These are phyloP conservation scores for Wickerhamomyces pijperi DNA, from an alignment of 805 yeast genomes.

Conservation along the genomic window DNA sequence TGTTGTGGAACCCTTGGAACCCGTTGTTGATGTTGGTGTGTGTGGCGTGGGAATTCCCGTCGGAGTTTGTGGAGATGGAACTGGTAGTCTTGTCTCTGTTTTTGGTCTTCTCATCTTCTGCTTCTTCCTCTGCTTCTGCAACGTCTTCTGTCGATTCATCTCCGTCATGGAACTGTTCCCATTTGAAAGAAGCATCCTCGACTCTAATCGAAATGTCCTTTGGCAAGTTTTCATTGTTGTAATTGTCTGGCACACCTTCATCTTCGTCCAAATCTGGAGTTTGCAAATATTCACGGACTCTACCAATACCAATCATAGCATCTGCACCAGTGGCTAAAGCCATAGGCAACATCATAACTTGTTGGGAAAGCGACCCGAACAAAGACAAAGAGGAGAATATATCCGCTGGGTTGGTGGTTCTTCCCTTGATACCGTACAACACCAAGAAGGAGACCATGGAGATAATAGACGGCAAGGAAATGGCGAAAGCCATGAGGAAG, in stretches of 20 bases:
- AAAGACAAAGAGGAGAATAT: slow-evolving; percentile 63
- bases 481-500: slow-evolving; percentile 35
- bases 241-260: slow-evolving; percentile 25
- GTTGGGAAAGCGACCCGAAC: slow-evolving; percentile 50
- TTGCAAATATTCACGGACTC: slow-evolving; percentile 44
- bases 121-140: too few species aligned
- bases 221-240: slow-evolving; percentile 19
- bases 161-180: slow-evolving; percentile 42
- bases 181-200: slow-evolving; percentile 45
- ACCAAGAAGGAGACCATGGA: slow-evolving; percentile 43
- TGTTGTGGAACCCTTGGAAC: slow-evolving; percentile 10
- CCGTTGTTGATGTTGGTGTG: slow-evolving; percentile 1
- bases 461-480: slow-evolving; percentile 37
- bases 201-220: slow-evolving; percentile 35
- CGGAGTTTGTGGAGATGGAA: background rate
- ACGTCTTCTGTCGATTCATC: slow-evolving; percentile 25
- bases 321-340: slow-evolving; percentile 61
- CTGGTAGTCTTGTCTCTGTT: slow-evolving; percentile 4
- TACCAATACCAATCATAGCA: slow-evolving; percentile 47
- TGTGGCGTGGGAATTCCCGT: background rate
- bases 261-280: slow-evolving; percentile 33
- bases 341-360: slow-evolving; percentile 59
- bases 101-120: slow-evolving; percentile 12
- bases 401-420: slow-evolving; percentile 39
- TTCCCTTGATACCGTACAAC: slow-evolving; percentile 25